Percentiles rank a stretch among this genome's conserved stretches.
Conservation (phyloP, 495 filamentous ascomycete genomes). For the Viridothelium virens region DNA sequence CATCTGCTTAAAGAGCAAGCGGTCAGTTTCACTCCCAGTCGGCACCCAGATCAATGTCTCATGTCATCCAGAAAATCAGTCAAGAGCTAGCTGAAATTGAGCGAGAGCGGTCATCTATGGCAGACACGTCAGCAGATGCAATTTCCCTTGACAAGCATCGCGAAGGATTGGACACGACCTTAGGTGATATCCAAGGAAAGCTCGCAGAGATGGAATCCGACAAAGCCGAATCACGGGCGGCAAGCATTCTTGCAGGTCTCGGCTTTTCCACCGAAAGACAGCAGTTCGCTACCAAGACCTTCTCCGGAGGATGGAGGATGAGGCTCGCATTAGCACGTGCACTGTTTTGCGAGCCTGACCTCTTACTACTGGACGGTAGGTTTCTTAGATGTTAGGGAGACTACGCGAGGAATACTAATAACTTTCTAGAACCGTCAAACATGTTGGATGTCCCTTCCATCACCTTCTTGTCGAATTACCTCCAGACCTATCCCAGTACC, state of each 20-base stretch:
- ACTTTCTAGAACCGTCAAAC: conserved; percentile 78
- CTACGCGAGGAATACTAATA: no score
- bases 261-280: conserved; percentile 94
- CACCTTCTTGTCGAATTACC: conserved; percentile 94
- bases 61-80: conserved; percentile 61
- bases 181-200: conserved; percentile 86
- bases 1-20: conserved; percentile 85
- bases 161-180: conserved; percentile 78
- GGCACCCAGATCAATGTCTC: conserved; percentile 21
- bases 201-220: conserved; percentile 98
- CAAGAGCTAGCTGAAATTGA: conserved; percentile 73
- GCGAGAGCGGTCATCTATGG: conserved; percentile 66
- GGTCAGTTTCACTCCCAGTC: conserved; percentile 42
- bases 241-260: conserved; percentile 91
- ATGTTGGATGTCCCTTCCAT: conserved; percentile 99
- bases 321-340: conserved; percentile 88
- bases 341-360: conserved; percentile 95
- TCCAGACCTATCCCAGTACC: conserved; percentile 88
- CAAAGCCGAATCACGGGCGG: conserved; percentile 90
- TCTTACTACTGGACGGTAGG: conserved; percentile 79
- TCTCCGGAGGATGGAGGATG: conserved; percentile 99
- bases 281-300: conserved; percentile 88
- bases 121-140: conserved; percentile 80
- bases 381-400: neutral
- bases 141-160: conserved; percentile 74